A percentile compares a stretch with the other conserved stretches of the same genome.
These are phyloP conservation scores for Lecanicillium sp. DNA, from an alignment of 2,329 filamentous ascomycete genomes.

Conservation along the genomic window DNA sequence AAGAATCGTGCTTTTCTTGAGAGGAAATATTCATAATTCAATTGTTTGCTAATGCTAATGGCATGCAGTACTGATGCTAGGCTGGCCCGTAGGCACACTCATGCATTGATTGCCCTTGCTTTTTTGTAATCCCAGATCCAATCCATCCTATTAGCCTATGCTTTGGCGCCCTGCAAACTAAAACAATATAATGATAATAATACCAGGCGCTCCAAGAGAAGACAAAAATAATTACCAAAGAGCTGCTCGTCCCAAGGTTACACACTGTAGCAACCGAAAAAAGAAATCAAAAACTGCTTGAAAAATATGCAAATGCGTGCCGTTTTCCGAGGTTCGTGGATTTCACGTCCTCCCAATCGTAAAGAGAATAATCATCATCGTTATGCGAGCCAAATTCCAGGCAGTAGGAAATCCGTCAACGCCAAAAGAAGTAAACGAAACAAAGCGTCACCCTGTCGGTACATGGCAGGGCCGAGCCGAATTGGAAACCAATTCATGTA, in stretches of 20 bases:
- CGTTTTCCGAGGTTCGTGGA: no score
- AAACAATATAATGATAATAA: constrained; percentile 2
- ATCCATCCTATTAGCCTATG: no score
- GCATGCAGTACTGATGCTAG: no score
- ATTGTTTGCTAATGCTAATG: no score
- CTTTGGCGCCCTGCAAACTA: not conserved
- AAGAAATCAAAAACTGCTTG: not conserved
- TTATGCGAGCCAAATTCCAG: constrained; percentile 4
- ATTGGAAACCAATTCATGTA: not conserved
- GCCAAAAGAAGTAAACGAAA: not conserved
- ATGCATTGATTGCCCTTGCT: no score
- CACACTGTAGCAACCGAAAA: not conserved
- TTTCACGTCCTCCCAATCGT: no score
- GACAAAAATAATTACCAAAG: not conserved
- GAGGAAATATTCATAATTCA: no score
- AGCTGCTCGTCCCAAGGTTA: constrained; percentile 1
- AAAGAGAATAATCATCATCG: no score
- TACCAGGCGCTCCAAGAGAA: constrained; percentile 5
- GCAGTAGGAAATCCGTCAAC: constrained; percentile 2
- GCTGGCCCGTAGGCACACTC: no score
- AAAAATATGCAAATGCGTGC: no score
- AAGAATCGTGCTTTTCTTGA: no score
- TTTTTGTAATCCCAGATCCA: no score
- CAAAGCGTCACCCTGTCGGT: not conserved
- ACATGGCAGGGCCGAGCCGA: not conserved